These are phyloP conservation scores for Crataegus laevigata DNA, from an alignment of 306 rosid species.

Conservation along the genomic window DNA sequence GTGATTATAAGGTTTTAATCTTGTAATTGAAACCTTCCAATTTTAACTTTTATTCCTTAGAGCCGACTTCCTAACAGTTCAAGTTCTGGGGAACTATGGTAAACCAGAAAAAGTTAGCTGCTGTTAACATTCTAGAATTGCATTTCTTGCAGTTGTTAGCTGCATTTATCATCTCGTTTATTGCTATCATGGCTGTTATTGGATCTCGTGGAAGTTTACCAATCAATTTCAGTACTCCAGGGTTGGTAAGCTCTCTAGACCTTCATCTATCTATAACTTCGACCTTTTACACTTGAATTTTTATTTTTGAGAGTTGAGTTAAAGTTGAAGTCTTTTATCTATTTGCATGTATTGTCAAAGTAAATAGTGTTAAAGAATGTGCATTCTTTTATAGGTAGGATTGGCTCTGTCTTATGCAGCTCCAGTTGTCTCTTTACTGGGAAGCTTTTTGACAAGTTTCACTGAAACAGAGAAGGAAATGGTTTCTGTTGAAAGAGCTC, in stretches of 20 bases:
- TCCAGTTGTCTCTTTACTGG: slow-evolving; percentile 74
- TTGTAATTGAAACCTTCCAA: not conserved
- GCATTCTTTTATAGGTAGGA: slow-evolving; percentile 60
- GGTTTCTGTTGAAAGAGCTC: slow-evolving; percentile 93
- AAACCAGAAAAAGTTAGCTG: not conserved
- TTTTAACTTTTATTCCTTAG: too few species aligned
- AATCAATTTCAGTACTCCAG: slow-evolving; percentile 76
- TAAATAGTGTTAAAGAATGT: not conserved
- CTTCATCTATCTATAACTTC: slow-evolving; percentile 16
- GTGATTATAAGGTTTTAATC: not conserved
- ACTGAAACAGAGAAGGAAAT: slow-evolving; percentile 97
- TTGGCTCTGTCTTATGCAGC: slow-evolving; percentile 91
- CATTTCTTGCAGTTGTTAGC: slow-evolving; percentile 66
- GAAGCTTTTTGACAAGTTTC: slow-evolving; percentile 82
- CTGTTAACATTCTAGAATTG: slow-evolving; percentile 18
- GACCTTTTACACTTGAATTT: not conserved
- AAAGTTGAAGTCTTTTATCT: not conserved
- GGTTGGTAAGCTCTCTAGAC: slow-evolving; percentile 56
- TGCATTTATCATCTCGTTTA: slow-evolving; percentile 68
- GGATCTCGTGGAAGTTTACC: slow-evolving; percentile 68
- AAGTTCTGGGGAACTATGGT: not conserved
- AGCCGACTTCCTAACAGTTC: not conserved
- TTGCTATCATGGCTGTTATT: slow-evolving; percentile 83
- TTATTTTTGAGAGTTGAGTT: not conserved
- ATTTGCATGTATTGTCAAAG: not conserved